Percentiles rank a stretch among this genome's conserved stretches.
Evolutionary conservation across 176 grass and related monocot genomes (phyloP).

Genomic region (Leersia perrieri): DNA sequence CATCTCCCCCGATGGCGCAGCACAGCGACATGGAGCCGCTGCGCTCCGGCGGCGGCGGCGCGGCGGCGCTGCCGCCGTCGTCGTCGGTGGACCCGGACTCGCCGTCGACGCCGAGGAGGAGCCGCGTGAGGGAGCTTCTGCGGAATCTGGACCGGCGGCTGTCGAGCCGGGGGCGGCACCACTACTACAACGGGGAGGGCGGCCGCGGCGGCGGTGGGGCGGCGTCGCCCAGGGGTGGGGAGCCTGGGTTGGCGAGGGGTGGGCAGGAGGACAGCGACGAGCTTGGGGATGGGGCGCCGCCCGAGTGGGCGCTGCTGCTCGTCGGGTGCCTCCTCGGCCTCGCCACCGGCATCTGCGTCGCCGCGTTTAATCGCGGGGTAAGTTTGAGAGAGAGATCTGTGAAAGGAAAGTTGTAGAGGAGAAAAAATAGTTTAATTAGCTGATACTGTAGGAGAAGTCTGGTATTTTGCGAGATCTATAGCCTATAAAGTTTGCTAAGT

Average conservation of each 20-base stretch:
- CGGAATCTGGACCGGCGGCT: conserved; percentile 55
- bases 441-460: not conserved
- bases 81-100: conserved; percentile 44
- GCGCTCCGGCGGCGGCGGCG: conserved; percentile 27
- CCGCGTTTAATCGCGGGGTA: conserved; percentile 91
- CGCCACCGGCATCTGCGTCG: conserved; percentile 84
- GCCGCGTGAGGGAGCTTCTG: conserved; percentile 43
- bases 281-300: conserved; percentile 82
- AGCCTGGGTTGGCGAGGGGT: conserved; percentile 32
- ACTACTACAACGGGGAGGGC: conserved; percentile 11
- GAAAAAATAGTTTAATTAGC: not conserved
- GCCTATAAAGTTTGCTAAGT: not conserved
- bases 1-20: conserved; percentile 44
- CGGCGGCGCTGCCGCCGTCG: conserved; percentile 32
- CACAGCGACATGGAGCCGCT: conserved; percentile 56
- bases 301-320: conserved; percentile 95
- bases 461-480: conserved; percentile 1
- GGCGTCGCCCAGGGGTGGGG: not conserved
- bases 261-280: conserved; percentile 54
- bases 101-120: conserved; percentile 29
- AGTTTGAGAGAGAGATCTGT: conserved; percentile 40
- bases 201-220: not conserved
- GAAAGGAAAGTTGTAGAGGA: not conserved
- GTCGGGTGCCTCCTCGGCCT: conserved; percentile 95
- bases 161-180: conserved; percentile 35